These are phyloP conservation scores for Phytophthora rubi DNA, from an alignment of 352 stramenopile species.

Conservation along the genomic window DNA sequence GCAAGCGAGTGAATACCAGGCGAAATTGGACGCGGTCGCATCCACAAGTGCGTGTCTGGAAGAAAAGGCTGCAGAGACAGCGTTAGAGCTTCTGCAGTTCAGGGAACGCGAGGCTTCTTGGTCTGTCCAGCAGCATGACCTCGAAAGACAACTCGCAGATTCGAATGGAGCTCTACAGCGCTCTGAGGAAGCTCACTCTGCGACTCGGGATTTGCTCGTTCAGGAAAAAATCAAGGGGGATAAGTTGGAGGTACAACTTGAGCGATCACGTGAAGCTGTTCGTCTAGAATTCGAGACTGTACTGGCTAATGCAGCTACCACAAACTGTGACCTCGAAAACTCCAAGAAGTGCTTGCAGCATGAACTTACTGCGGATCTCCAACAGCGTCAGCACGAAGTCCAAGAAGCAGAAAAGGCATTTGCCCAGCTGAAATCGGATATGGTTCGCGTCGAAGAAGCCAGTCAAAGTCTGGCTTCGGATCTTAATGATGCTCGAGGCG, in stretches of 20 bases:
- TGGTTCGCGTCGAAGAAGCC: constrained; percentile 31
- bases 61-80: constrained; percentile 48
- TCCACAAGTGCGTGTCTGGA: constrained; percentile 45
- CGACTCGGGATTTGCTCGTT: constrained; percentile 27
- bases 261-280: constrained; percentile 31
- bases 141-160: constrained; percentile 43
- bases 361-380: constrained; percentile 29
- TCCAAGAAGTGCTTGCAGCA: constrained; percentile 27
- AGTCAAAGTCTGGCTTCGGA: constrained; percentile 14
- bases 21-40: constrained; percentile 46
- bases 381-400: constrained; percentile 24
- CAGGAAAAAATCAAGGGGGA: constrained; percentile 43
- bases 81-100: constrained; percentile 59
- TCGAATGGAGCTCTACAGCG: constrained; percentile 21
- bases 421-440: constrained; percentile 26
- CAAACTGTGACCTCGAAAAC: constrained; percentile 34
- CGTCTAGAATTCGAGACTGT: constrained; percentile 44
- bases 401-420: constrained; percentile 27
- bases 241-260: constrained; percentile 30
- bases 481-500: constrained; percentile 18
- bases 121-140: constrained; percentile 54
- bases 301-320: constrained; percentile 41
- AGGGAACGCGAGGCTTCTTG: constrained; percentile 71
- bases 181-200: constrained; percentile 36
- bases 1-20: constrained; percentile 53